Conservation (phyloP, 2,329 filamentous ascomycete genomes). For the Aschersonia sp. region DNA sequence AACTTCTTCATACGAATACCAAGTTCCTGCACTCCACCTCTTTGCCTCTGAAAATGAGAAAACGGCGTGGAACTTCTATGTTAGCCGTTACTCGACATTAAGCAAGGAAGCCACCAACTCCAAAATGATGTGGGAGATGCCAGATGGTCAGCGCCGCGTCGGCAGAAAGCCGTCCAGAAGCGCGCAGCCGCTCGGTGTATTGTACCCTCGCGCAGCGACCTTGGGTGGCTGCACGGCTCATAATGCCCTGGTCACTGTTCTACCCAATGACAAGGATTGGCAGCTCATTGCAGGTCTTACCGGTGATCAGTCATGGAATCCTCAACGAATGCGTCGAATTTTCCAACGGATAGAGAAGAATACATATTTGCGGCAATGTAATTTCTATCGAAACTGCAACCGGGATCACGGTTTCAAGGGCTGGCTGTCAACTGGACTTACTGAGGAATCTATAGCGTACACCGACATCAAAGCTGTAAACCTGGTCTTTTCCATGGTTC, state of each 20-base stretch:
- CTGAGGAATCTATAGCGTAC: background rate
- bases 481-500: background rate
- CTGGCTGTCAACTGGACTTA: background rate
- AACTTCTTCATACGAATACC: conserved; percentile 36
- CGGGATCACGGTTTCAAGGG: conserved; percentile 30
- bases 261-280: background rate
- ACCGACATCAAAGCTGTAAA: background rate
- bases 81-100: conserved; percentile 41
- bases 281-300: conserved; percentile 38
- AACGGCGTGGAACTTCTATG: conserved; percentile 43
- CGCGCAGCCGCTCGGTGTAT: conserved; percentile 15
- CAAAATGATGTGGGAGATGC: background rate
- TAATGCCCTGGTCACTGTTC: conserved; percentile 17
- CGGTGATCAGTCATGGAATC: conserved; percentile 43
- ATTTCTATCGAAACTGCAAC: conserved; percentile 2
- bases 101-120: background rate
- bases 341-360: conserved; percentile 41
- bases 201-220: conserved; percentile 30
- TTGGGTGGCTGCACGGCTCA: conserved; percentile 40
- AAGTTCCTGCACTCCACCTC: background rate
- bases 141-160: background rate
- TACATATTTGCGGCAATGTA: conserved; percentile 20
- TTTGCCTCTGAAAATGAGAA: background rate
- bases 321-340: conserved; percentile 45
- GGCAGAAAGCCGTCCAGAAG: background rate